Conservation (phyloP, 1,139 yeast genomes). For the Pichia sp. region DNA sequence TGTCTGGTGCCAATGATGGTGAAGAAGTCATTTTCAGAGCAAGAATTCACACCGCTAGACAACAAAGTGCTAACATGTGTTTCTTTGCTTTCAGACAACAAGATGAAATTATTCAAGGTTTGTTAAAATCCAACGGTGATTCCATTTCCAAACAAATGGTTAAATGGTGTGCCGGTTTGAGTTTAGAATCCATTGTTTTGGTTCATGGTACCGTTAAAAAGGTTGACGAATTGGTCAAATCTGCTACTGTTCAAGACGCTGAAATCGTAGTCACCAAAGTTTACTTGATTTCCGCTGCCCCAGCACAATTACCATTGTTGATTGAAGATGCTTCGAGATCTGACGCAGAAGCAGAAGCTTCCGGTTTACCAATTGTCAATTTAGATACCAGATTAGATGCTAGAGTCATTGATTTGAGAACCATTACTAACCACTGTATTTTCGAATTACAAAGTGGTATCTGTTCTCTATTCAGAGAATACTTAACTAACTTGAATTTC, state of each 20-base stretch:
- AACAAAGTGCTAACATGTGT: constrained; percentile 92
- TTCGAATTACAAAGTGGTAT: constrained; percentile 92
- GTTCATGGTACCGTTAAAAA: constrained; percentile 81
- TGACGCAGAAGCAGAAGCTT: constrained; percentile 89
- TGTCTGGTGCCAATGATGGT: constrained; percentile 65
- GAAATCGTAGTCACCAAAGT: constrained; percentile 76
- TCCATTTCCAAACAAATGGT: constrained; percentile 90
- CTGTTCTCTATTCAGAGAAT: constrained; percentile 82
- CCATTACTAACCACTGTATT: constrained; percentile 94
- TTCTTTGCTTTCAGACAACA: constrained; percentile 91
- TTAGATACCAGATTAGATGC: constrained; percentile 93
- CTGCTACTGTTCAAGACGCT: constrained; percentile 86
- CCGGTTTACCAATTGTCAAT: constrained; percentile 87
- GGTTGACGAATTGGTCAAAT: constrained; percentile 79
- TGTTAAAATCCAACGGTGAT: constrained; percentile 60
- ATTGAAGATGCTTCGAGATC: constrained; percentile 95
- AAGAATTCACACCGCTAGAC: constrained; percentile 85
- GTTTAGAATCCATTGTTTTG: constrained; percentile 83
- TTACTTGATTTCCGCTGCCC: constrained; percentile 76
- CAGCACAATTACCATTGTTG: constrained; percentile 85
- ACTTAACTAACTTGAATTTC: constrained; percentile 57
- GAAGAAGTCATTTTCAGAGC: constrained; percentile 82
- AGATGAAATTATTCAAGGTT: constrained; percentile 70
- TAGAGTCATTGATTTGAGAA: constrained; percentile 93
- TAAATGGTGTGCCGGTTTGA: constrained; percentile 86